These are phyloP conservation scores for Alternaria burnsii DNA, from an alignment of 2,329 filamentous ascomycete species.

Conservation along the genomic window DNA sequence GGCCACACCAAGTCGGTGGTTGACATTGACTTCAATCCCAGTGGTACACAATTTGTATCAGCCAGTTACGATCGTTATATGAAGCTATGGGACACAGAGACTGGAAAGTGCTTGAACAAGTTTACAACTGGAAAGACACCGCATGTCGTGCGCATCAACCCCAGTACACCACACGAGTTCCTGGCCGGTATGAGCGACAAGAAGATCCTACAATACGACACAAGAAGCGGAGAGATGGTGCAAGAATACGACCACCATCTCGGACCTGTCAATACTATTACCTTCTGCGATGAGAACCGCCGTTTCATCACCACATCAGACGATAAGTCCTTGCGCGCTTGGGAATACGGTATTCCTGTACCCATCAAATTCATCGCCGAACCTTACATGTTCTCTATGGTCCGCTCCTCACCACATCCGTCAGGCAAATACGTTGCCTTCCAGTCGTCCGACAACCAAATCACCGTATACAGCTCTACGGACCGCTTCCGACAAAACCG, in stretches of 20 bases:
- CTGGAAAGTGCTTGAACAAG: conserved; percentile 83
- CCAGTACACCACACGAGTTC: conserved; percentile 85
- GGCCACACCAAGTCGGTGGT: conserved; percentile 91
- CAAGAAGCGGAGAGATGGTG: conserved; percentile 79
- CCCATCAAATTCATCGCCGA: conserved; percentile 99
- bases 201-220: conserved; percentile 98
- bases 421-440: conserved; percentile 94
- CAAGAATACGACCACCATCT: conserved; percentile 99
- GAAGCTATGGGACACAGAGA: conserved; percentile 98
- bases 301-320: conserved; percentile 98
- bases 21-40: conserved; percentile 84
- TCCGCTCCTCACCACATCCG: conserved; percentile 82
- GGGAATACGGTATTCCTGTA: conserved; percentile 98
- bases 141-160: conserved; percentile 94
- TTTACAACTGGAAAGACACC: conserved; percentile 96
- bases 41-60: conserved; percentile 86
- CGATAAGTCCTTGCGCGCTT: conserved; percentile 93
- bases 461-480: conserved; percentile 91
- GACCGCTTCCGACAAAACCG: conserved; percentile 97
- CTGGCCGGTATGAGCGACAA: conserved; percentile 97
- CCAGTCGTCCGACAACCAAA: conserved; percentile 94
- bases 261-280: conserved; percentile 97
- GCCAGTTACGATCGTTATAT: conserved; percentile 94
- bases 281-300: conserved; percentile 91
- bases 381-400: conserved; percentile 97